Evolutionary conservation across 78 protist genomes (phyloP).

Genomic region (Dictyostelium intermedium): DNA sequence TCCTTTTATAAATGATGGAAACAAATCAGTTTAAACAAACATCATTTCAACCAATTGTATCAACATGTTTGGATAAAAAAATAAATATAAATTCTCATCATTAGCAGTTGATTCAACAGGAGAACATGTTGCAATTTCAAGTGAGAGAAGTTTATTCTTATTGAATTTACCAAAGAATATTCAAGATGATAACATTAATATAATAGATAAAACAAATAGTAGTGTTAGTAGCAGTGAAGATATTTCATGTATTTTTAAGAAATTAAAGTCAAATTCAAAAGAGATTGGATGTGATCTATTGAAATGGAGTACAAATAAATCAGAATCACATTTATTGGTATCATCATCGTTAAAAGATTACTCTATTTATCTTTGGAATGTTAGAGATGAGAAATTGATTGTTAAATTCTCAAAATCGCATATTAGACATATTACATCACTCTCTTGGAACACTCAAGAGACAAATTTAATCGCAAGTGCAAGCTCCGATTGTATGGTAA

Average conservation of each 20-base stretch:
- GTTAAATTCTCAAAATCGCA: slow-evolving; percentile 26
- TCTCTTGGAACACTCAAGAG: slow-evolving; percentile 30
- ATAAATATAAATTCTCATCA: slow-evolving; percentile 17
- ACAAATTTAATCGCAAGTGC: slow-evolving; percentile 46
- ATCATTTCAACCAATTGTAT: neutral
- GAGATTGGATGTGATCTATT: neutral
- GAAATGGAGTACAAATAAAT: neutral
- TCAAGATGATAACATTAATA: neutral
- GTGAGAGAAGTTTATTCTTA: slow-evolving; percentile 1
- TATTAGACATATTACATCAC: slow-evolving; percentile 43
- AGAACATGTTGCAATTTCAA: slow-evolving; percentile 1
- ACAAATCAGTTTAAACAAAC: neutral
- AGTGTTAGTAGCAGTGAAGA: neutral
- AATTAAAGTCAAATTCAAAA: neutral
- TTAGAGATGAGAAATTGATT: neutral
- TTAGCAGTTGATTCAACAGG: neutral
- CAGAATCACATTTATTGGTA: neutral
- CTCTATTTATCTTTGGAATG: slow-evolving; percentile 13
- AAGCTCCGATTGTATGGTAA: slow-evolving; percentile 31
- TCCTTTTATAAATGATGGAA: neutral
- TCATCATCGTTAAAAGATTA: neutral
- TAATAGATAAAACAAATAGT: neutral
- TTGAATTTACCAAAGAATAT: neutral
- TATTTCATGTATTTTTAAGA: neutral
- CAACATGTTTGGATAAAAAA: slow-evolving; percentile 14